phyloP scores from a whole-genome alignment of 805 yeast species.

The Lachancea quebecensis region DNA sequence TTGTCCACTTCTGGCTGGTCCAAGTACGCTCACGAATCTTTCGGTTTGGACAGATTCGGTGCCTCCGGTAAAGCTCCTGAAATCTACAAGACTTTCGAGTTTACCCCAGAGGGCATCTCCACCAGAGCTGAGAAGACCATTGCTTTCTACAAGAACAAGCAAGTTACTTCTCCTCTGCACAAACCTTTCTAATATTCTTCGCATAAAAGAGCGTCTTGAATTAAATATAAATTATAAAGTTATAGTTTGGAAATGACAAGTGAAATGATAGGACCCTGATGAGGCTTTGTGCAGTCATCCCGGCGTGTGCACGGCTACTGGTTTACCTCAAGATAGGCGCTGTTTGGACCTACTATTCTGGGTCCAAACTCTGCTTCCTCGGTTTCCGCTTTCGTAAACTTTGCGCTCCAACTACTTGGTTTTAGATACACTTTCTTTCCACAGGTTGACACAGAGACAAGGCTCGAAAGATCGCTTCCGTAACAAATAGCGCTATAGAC shows the following conservation, averaged over 20 bases:
- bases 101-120: conserved; percentile 90
- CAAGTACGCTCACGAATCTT: conserved; percentile 92
- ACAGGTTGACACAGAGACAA: too few relatives aligned
- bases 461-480: too few relatives aligned
- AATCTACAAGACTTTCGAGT: conserved; percentile 77
- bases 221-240: not conserved
- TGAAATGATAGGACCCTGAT: too few relatives aligned
- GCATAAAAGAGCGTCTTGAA: not conserved
- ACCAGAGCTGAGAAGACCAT: conserved; percentile 74
- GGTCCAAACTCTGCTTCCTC: too few relatives aligned
- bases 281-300: too few relatives aligned
- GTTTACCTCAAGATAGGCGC: too few relatives aligned
- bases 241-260: not conserved
- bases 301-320: too few relatives aligned
- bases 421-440: too few relatives aligned
- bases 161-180: conserved; percentile 68
- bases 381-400: too few relatives aligned
- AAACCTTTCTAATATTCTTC: conserved; percentile 55
- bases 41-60: conserved; percentile 94
- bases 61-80: conserved; percentile 86
- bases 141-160: conserved; percentile 73
- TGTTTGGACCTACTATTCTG: too few relatives aligned
- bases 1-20: conserved; percentile 89
- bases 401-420: too few relatives aligned
- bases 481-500: too few relatives aligned